These are phyloP conservation scores for Volutella citrinella DNA, from an alignment of 2,329 filamentous ascomycete genomes.

Conservation along the genomic window DNA sequence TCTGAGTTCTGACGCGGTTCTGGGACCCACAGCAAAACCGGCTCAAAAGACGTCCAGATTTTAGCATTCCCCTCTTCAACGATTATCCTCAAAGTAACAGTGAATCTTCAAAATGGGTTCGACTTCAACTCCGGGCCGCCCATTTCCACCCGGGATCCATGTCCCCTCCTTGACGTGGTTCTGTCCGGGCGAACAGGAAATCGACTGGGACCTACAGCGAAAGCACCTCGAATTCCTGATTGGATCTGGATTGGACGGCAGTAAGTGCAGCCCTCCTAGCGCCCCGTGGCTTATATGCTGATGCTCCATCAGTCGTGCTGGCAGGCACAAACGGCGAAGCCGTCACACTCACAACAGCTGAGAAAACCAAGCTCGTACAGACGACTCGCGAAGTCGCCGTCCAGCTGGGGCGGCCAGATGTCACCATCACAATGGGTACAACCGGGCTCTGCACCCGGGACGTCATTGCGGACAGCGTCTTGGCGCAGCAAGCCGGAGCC, in stretches of 20 bases:
- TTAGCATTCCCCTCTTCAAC: not conserved
- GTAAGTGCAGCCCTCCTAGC: constrained; percentile 18
- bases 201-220: constrained; percentile 54
- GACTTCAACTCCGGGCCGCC: constrained; percentile 22
- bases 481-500: constrained; percentile 61
- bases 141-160: constrained; percentile 51
- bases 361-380: constrained; percentile 59
- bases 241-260: constrained; percentile 49
- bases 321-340: constrained; percentile 75
- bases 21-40: too few relatives aligned
- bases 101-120: constrained; percentile 25
- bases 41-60: too few relatives aligned
- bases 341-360: constrained; percentile 62
- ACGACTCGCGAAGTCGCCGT: constrained; percentile 60
- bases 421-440: constrained; percentile 66
- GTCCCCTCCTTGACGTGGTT: constrained; percentile 58
- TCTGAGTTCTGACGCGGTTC: too few relatives aligned
- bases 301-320: constrained; percentile 55
- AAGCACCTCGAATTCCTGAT: constrained; percentile 54
- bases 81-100: constrained; percentile 1
- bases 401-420: constrained; percentile 49
- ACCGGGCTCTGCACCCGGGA: constrained; percentile 65
- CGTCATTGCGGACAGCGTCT: constrained; percentile 60
- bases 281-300: constrained; percentile 11
- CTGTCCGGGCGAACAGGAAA: constrained; percentile 44